Evolutionary conservation across 2,329 filamentous ascomycete genomes (phyloP).

Genomic region (Sphaceloma murrayae): DNA sequence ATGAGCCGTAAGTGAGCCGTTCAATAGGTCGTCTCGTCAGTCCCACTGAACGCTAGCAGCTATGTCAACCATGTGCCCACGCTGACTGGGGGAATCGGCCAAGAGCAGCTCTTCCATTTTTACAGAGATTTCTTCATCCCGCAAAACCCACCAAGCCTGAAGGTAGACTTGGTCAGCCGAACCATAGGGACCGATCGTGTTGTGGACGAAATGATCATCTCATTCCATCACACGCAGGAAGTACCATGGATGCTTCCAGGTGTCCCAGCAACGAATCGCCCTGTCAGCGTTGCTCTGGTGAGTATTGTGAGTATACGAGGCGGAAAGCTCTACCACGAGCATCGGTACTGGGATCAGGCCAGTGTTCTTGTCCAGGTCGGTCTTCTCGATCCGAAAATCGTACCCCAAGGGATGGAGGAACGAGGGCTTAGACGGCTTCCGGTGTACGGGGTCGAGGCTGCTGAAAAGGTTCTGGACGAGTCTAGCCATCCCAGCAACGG

Average conservation of each 20-base stretch:
- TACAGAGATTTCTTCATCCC: slow-evolving; percentile 49
- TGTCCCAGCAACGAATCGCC: slow-evolving; percentile 45
- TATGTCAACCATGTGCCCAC: slow-evolving; percentile 35
- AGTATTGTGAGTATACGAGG: slow-evolving; percentile 46
- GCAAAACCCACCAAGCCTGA: slow-evolving; percentile 44
- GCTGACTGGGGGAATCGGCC: slow-evolving; percentile 36
- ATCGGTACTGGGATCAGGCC: slow-evolving; percentile 53
- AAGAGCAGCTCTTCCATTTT: slow-evolving; percentile 39
- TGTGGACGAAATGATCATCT: slow-evolving; percentile 49
- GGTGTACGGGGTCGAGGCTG: slow-evolving; percentile 33
- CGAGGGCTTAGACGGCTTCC: slow-evolving; percentile 33
- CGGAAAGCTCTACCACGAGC: slow-evolving; percentile 46
- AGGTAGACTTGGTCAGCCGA: slow-evolving; percentile 45
- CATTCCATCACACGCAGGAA: slow-evolving; percentile 48
- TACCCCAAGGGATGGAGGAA: slow-evolving; percentile 31
- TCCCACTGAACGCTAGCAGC: background rate
- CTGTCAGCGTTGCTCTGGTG: slow-evolving; percentile 48
- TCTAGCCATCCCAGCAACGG: slow-evolving; percentile 34
- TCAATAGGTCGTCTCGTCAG: background rate
- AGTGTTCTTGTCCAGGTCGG: slow-evolving; percentile 48
- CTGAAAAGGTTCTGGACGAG: slow-evolving; percentile 35
- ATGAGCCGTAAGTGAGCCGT: slow-evolving; percentile 21
- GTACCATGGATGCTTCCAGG: slow-evolving; percentile 51
- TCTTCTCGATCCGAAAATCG: slow-evolving; percentile 44
- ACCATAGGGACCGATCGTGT: slow-evolving; percentile 49